Evolutionary conservation across 106 monocot species (phyloP).

Genomic region (Dendrobium catenatum): DNA sequence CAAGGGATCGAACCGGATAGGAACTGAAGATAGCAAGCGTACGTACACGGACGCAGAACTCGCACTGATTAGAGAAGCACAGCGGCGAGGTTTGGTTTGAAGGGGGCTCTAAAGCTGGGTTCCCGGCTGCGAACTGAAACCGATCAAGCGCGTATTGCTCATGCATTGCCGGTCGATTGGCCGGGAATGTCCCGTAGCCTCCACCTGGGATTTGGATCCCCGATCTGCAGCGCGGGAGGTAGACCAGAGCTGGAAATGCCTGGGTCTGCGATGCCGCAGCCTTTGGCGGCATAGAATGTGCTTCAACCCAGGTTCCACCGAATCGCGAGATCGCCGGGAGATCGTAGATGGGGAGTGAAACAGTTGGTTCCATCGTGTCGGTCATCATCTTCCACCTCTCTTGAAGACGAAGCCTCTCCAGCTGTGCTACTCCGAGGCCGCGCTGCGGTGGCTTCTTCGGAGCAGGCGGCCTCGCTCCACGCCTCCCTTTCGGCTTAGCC

Average conservation of each 20-base stretch:
- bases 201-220: background rate
- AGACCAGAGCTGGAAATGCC: background rate
- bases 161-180: background rate
- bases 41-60: constrained; percentile 46
- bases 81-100: constrained; percentile 50
- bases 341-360: background rate
- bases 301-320: background rate
- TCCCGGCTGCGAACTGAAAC: background rate
- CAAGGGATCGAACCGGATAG: background rate
- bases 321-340: background rate
- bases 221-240: constrained; percentile 4
- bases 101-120: constrained; percentile 34
- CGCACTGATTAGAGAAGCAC: constrained; percentile 38
- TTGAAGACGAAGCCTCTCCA: constrained; percentile 49
- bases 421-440: constrained; percentile 46
- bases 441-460: constrained; percentile 47
- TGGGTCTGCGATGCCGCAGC: background rate
- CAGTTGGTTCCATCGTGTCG: background rate
- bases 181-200: background rate
- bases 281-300: background rate
- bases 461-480: constrained; percentile 14
- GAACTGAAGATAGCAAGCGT: background rate
- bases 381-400: constrained; percentile 39
- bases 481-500: constrained; percentile 19
- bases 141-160: constrained; percentile 15